A percentile compares a stretch with the other conserved stretches of the same genome.
Evolutionary conservation across 2,329 filamentous ascomycete genomes (phyloP).

Genomic region (Dactylellina sp.): DNA sequence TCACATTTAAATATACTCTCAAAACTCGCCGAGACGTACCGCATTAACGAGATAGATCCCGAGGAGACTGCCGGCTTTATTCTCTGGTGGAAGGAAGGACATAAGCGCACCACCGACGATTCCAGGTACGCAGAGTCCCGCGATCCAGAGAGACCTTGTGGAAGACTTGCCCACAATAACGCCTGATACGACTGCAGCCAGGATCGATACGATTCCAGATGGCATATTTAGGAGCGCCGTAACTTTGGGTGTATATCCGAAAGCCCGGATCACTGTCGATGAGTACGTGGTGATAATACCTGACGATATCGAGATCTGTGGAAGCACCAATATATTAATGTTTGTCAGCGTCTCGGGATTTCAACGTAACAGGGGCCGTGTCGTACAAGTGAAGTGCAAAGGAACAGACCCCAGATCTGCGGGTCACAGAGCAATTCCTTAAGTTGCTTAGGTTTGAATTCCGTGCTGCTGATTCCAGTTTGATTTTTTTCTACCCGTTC

Average conservation of each 20-base stretch:
- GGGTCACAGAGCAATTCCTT: slow-evolving; percentile 68
- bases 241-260: slow-evolving; percentile 66
- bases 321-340: neutral
- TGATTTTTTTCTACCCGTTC: slow-evolving; percentile 71
- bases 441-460: slow-evolving; percentile 69
- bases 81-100: slow-evolving; percentile 67
- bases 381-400: slow-evolving; percentile 68
- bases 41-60: slow-evolving; percentile 69
- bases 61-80: slow-evolving; percentile 67
- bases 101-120: slow-evolving; percentile 68
- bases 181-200: slow-evolving; percentile 67
- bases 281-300: slow-evolving; percentile 71
- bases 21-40: slow-evolving; percentile 60
- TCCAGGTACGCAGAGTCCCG: slow-evolving; percentile 65
- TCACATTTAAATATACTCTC: neutral
- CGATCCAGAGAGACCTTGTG: slow-evolving; percentile 42
- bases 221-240: slow-evolving; percentile 71
- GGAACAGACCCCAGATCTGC: slow-evolving; percentile 68
- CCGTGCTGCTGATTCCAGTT: slow-evolving; percentile 70
- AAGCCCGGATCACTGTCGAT: slow-evolving; percentile 67
- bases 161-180: slow-evolving; percentile 40
- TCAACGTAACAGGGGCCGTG: slow-evolving; percentile 21
- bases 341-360: slow-evolving; percentile 21
- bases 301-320: slow-evolving; percentile 67
- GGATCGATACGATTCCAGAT: slow-evolving; percentile 69